A percentile compares a stretch with the other conserved stretches of the same genome.
Evolutionary conservation across 495 filamentous ascomycete genomes (phyloP).

Genomic region (Aspergillus leporis): DNA sequence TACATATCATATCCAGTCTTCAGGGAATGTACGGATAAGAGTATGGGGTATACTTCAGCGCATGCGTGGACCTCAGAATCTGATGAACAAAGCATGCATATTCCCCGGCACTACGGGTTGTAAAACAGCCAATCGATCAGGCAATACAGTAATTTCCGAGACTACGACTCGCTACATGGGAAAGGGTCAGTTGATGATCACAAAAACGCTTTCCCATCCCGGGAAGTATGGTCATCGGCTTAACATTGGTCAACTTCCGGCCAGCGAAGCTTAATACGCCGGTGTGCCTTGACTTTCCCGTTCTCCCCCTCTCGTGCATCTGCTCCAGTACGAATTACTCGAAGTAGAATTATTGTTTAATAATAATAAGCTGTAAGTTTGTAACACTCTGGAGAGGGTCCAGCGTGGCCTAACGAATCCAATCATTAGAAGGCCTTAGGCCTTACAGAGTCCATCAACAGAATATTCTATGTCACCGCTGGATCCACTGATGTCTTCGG

Average conservation of each 20-base stretch:
- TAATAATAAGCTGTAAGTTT: background rate
- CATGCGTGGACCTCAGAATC: conserved; percentile 2
- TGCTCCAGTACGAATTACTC: background rate
- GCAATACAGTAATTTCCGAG: conserved; percentile 11
- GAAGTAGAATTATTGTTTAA: background rate
- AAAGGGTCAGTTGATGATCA: conserved; percentile 15
- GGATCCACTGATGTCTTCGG: background rate
- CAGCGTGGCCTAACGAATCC: background rate
- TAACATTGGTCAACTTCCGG: conserved; percentile 2
- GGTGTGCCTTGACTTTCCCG: conserved; percentile 3
- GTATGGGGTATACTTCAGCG: background rate
- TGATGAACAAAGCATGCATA: conserved; percentile 15
- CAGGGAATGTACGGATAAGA: background rate
- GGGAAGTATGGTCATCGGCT: background rate
- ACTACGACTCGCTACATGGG: conserved; percentile 11
- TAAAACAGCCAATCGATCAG: conserved; percentile 21
- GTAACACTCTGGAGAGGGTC: background rate
- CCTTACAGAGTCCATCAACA: background rate
- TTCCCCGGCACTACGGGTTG: conserved; percentile 10
- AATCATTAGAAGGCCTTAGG: background rate
- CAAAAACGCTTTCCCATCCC: conserved; percentile 1
- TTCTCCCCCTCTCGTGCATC: background rate
- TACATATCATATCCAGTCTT: background rate
- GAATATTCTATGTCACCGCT: background rate
- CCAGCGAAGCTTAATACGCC: conserved; percentile 2